Base-by-base conservation (phyloP, 2,329 filamentous ascomycete genomes). In the Diaporthe sp. region DNA sequence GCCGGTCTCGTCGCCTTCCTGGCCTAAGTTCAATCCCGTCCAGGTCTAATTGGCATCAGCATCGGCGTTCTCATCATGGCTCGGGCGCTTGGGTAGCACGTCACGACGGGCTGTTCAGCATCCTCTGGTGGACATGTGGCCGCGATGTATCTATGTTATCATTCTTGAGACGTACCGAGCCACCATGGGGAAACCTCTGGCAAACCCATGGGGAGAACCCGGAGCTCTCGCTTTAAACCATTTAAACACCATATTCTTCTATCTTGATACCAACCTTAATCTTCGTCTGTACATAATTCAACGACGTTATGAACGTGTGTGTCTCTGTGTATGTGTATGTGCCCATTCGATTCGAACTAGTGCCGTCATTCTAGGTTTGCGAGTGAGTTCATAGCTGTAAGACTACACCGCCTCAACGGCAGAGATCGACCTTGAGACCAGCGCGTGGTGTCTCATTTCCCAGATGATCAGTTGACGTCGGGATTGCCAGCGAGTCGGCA, bases 1-100 rank as follows among this genome's bases (percentile, higher is more conserved):
- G 89, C 87, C 83, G 89, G 88, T 84, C 81, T 89, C 73, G 86
- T 84, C 76, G 89, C 88, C 81, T 83, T 89, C 81, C 83, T 91
- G 80, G 87, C 86, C 82, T 91, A 91, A 88, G 30, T 70, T 68
- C 38, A 54, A 33, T 15, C 30, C 25, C 55, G 1, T 22, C 47
- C 8, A 30, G 25, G 28, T 58, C n/a, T 30, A 38, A 45, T n/a
- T n/a, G n/a, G n/a, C n/a, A 55, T 17, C 25, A 84, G 84, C 81
- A 81, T 82, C 80, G 84, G 82, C 82, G 83, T 80, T 82, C 71
- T 75, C 61, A 83, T 75, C 61, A 83, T 79, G 79, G 82, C 78
- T 81, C 78, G 80, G 78, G 70, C 38, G 75, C 77, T 77, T 78
- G 78, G 75, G 72, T 60, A 72, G 68, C 68, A 54, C 57, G 60